Percentiles rank a stretch among this genome's conserved stretches.
phyloP scores from a whole-genome alignment of 306 rosid species.

The Inga leiocalycina region DNA sequence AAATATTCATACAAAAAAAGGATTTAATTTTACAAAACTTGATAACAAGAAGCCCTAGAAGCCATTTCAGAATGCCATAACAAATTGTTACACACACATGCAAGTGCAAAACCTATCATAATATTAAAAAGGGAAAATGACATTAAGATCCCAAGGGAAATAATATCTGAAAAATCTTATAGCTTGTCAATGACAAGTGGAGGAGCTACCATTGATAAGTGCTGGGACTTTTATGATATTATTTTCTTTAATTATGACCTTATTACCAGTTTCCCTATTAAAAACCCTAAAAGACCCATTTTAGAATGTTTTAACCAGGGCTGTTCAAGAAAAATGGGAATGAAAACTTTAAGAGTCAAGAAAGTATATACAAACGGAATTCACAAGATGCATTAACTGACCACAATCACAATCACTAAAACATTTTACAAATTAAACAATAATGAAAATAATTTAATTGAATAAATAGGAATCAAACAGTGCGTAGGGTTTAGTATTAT shows the following conservation, averaged over 20 bases:
- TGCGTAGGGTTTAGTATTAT: not conserved
- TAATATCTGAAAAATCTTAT: too few species aligned
- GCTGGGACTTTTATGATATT: too few species aligned
- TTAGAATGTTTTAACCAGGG: not conserved
- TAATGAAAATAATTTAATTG: not conserved
- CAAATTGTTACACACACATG: not conserved
- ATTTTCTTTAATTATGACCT: too few species aligned
- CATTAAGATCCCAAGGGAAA: too few species aligned
- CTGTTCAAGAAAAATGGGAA: too few species aligned
- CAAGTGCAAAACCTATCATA: not conserved
- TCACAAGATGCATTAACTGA: not conserved
- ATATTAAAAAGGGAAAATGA: too few species aligned
- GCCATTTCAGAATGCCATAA: too few species aligned
- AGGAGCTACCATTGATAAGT: too few species aligned
- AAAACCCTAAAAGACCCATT: not conserved
- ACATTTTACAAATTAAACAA: not conserved
- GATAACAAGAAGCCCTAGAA: not conserved
- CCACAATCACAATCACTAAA: not conserved
- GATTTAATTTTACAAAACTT: not conserved
- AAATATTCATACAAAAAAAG: not conserved
- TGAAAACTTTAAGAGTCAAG: too few species aligned
- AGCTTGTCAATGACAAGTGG: too few species aligned
- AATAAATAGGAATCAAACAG: not conserved
- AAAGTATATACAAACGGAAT: not conserved
- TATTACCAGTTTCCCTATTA: too few species aligned